Percentiles rank a stretch among this genome's conserved stretches.
These are phyloP conservation scores for Kurtzmaniella quercitrusa DNA, from an alignment of 1,139 yeast species.

Conservation along the genomic window DNA sequence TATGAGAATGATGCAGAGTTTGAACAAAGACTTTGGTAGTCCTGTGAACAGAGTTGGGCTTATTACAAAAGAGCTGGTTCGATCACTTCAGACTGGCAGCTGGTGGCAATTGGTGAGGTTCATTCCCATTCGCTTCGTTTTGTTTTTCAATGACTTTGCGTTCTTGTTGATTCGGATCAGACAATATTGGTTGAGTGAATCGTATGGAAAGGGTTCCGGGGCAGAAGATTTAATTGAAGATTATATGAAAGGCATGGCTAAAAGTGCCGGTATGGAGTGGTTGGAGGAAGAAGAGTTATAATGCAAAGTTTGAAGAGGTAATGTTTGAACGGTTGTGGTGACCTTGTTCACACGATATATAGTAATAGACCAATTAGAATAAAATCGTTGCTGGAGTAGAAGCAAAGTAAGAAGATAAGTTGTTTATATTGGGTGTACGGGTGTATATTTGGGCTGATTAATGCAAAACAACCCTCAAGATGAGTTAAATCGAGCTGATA, in stretches of 20 bases:
- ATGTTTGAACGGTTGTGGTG: too few relatives aligned
- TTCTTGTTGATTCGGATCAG: slow-evolving; percentile 39
- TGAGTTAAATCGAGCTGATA: too few relatives aligned
- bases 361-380: too few relatives aligned
- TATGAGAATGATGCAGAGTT: slow-evolving; percentile 69
- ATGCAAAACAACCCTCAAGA: too few relatives aligned
- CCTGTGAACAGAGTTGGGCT: slow-evolving; percentile 70
- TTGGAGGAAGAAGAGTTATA: slow-evolving; percentile 6
- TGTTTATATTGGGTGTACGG: too few relatives aligned
- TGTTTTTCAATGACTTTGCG: slow-evolving; percentile 41
- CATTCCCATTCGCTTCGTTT: slow-evolving; percentile 26
- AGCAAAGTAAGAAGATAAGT: too few relatives aligned
- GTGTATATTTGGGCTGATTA: too few relatives aligned
- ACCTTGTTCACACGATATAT: background rate
- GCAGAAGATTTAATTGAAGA: slow-evolving; percentile 46
- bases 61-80: slow-evolving; percentile 53
- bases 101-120: slow-evolving; percentile 22
- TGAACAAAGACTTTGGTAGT: slow-evolving; percentile 63
- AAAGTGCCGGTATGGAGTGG: slow-evolving; percentile 38
- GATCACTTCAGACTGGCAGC: slow-evolving; percentile 18
- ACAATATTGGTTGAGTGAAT: slow-evolving; percentile 32
- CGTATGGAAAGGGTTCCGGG: slow-evolving; percentile 34
- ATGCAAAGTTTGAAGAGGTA: background rate
- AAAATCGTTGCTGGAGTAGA: too few relatives aligned
- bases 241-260: slow-evolving; percentile 39